phyloP scores from a whole-genome alignment of 2,329 filamentous ascomycete species.

The Blastomyces emzantsi region DNA sequence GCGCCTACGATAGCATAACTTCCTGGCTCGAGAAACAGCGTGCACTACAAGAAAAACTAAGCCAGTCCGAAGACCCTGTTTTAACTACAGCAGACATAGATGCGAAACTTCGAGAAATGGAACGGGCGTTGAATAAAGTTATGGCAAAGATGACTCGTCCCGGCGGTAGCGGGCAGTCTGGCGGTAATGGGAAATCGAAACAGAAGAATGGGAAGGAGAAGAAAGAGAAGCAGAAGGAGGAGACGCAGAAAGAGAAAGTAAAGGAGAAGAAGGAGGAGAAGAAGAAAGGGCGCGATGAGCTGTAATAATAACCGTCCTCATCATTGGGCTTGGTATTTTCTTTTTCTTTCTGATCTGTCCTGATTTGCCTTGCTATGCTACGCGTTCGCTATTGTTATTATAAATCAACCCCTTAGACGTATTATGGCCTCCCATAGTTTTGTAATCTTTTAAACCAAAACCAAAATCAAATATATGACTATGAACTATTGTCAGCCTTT shows the following conservation, averaged over 20 bases:
- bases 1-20: constrained; percentile 52
- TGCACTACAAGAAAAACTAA: constrained; percentile 60
- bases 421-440: not conserved
- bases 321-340: not conserved
- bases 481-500: not conserved
- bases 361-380: not conserved
- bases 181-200: constrained; percentile 18
- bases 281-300: constrained; percentile 14
- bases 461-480: not conserved
- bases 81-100: constrained; percentile 64
- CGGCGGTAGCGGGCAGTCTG: constrained; percentile 19
- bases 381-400: not conserved
- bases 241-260: constrained; percentile 18
- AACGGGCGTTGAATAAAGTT: constrained; percentile 59
- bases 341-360: not conserved
- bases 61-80: constrained; percentile 62
- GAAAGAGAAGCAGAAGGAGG: constrained; percentile 21
- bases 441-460: too few relatives aligned
- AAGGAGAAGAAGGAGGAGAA: constrained; percentile 22
- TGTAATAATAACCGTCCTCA: constrained; percentile 8
- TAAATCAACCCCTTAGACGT: not conserved
- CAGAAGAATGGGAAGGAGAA: constrained; percentile 25
- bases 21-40: constrained; percentile 70
- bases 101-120: constrained; percentile 59
- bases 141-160: constrained; percentile 53